Percentiles rank a stretch among this genome's conserved stretches.
Conservation (phyloP, 768 basidiomycete genomes). For the Rhizopogon rudus region DNA sequence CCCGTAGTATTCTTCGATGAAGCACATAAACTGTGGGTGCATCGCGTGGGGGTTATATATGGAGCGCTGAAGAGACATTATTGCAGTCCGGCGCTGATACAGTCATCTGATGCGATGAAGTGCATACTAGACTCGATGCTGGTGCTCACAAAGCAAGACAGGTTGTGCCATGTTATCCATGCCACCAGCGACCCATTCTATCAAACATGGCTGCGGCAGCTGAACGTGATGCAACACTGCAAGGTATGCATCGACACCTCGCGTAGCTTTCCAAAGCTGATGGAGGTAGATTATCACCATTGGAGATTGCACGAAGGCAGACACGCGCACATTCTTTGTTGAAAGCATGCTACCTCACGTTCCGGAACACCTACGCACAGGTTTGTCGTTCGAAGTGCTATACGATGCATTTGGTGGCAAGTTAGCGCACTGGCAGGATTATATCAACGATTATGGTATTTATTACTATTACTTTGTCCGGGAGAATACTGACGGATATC, state of each 20-base stretch:
- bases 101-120: conserved; percentile 79
- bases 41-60: background rate
- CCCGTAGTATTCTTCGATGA: conserved; percentile 85
- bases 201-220: conserved; percentile 75
- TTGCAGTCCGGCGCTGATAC: conserved; percentile 64
- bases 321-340: conserved; percentile 62
- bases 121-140: conserved; percentile 81
- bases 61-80: conserved; percentile 2
- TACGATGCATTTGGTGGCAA: conserved; percentile 84
- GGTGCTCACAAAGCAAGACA: conserved; percentile 82
- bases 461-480: background rate
- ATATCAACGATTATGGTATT: conserved; percentile 65
- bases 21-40: conserved; percentile 70
- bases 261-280: background rate
- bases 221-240: conserved; percentile 81
- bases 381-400: conserved; percentile 65
- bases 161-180: conserved; percentile 79
- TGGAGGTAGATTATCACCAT: conserved; percentile 61
- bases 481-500: conserved; percentile 3
- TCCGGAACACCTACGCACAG: conserved; percentile 51
- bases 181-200: conserved; percentile 84
- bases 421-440: conserved; percentile 80
- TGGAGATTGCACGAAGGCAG: conserved; percentile 72
- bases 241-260: conserved; percentile 38
- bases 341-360: conserved; percentile 63